These are phyloP conservation scores for Apostasia ramifera DNA, from an alignment of 106 monocot species.

Conservation along the genomic window DNA sequence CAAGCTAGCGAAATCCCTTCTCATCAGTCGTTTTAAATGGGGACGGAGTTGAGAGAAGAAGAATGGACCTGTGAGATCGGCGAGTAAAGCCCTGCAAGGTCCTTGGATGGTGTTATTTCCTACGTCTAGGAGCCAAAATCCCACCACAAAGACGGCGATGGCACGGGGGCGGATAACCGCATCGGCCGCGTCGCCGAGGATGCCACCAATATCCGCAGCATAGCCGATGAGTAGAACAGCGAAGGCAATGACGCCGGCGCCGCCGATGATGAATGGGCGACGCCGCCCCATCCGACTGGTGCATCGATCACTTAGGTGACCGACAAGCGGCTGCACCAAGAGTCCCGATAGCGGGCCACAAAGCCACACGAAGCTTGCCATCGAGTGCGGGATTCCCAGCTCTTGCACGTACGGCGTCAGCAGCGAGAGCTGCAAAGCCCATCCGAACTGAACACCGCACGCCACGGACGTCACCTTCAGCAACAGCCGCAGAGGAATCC, in stretches of 20 bases:
- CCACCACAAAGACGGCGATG: conserved; percentile 39
- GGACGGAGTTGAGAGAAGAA: neutral
- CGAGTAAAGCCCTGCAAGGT: conserved; percentile 59
- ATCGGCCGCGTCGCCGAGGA: conserved; percentile 30
- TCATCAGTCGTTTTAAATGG: neutral
- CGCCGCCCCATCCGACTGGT: conserved; percentile 35
- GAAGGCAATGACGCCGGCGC: conserved; percentile 26
- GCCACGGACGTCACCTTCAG: conserved; percentile 36
- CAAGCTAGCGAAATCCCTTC: neutral
- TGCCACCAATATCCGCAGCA: conserved; percentile 50
- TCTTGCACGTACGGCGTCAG: conserved; percentile 78
- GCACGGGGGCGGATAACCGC: conserved; percentile 20
- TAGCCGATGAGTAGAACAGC: conserved; percentile 37
- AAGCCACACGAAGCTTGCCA: conserved; percentile 67
- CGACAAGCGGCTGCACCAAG: conserved; percentile 60
- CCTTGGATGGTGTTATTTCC: conserved; percentile 61
- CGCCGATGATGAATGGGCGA: conserved; percentile 45
- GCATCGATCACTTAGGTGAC: conserved; percentile 53
- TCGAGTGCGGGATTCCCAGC: conserved; percentile 60
- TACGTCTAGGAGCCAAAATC: conserved; percentile 66
- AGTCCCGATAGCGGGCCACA: conserved; percentile 72
- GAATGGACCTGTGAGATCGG: conserved; percentile 43
- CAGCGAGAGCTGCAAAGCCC: conserved; percentile 72
- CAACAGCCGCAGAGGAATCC: conserved; percentile 25
- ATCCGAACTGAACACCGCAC: conserved; percentile 66